A percentile compares a stretch with the other conserved stretches of the same genome.
phyloP scores from a whole-genome alignment of 139 green algal genomes.

The Chlorella sp. region DNA sequence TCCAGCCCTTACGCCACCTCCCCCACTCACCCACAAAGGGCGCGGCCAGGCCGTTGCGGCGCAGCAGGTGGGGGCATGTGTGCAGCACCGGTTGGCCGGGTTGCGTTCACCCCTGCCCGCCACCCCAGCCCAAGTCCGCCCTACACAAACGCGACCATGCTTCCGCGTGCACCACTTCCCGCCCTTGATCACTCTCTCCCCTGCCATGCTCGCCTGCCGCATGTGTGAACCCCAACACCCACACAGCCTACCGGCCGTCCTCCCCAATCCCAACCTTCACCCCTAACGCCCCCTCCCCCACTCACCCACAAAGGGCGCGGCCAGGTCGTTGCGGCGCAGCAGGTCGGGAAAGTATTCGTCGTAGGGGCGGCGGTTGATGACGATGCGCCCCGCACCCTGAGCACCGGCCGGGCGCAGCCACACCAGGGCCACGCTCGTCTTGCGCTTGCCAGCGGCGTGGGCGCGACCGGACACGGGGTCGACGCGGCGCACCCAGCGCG shows the following conservation, averaged over 20 bases:
- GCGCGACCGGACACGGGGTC: conserved; percentile 69
- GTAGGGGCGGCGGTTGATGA: conserved; percentile 77
- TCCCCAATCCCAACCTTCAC: no score
- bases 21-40: conserved; percentile 74
- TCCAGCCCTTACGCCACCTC: no score
- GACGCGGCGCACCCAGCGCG: conserved; percentile 52
- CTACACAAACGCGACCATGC: no score
- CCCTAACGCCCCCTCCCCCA: no score
- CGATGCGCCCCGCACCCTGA: conserved; percentile 50
- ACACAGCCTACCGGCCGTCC: no score
- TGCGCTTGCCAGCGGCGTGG: conserved; percentile 70
- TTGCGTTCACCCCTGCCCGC: no score
- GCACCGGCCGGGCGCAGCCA: conserved; percentile 41
- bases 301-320: conserved; percentile 82
- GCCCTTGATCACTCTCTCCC: no score
- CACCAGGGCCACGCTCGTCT: conserved; percentile 69
- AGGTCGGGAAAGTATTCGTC: conserved; percentile 80
- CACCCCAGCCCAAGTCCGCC: no score
- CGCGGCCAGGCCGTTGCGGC: conserved; percentile 71
- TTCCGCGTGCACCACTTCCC: no score
- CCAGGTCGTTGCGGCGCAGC: conserved; percentile 63
- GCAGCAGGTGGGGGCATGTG: conserved; percentile 51
- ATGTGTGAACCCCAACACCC: no score
- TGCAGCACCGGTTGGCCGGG: no score
- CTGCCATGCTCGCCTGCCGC: no score